Conservation (phyloP, 148 eudicot species). For the Linanthus parryae region DNA sequence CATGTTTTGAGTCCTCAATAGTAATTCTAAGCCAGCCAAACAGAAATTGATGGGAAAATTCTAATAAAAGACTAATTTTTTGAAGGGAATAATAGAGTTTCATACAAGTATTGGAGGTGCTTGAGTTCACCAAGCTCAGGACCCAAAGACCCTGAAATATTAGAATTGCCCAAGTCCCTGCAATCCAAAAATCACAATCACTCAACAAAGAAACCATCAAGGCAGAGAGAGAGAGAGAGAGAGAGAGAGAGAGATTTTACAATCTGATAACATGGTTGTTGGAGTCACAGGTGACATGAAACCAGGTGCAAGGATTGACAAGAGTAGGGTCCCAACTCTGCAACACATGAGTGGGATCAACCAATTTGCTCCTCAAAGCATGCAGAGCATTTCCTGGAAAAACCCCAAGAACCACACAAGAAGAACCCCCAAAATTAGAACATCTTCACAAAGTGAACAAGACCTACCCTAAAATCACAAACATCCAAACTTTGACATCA, state of each 20-base stretch:
- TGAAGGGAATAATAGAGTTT: slow-evolving; percentile 15
- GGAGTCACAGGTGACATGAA: slow-evolving; percentile 76
- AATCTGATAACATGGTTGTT: slow-evolving; percentile 23
- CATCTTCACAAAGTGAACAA: slow-evolving; percentile 13
- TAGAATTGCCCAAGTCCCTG: slow-evolving; percentile 62
- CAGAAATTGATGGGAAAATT: neutral
- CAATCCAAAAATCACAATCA: slow-evolving; percentile 5
- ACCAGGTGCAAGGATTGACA: slow-evolving; percentile 93
- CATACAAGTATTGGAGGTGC: slow-evolving; percentile 42
- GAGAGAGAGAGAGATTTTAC: slow-evolving; percentile 9
- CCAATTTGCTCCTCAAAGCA: slow-evolving; percentile 55
- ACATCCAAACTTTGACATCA: no score
- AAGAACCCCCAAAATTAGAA: slow-evolving; percentile 34
- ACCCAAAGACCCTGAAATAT: slow-evolving; percentile 50
- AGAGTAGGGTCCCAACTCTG: slow-evolving; percentile 96
- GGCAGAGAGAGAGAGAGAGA: neutral
- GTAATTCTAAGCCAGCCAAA: neutral
- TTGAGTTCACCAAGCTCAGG: slow-evolving; percentile 48
- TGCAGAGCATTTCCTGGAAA: slow-evolving; percentile 78
- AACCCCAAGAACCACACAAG: neutral
- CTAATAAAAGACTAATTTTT: neutral
- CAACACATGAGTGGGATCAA: slow-evolving; percentile 53
- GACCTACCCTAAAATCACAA: no score
- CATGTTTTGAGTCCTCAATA: neutral
- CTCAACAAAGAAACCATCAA: neutral